Evolutionary conservation across 140 eudicot genomes (phyloP).

Genomic region (Oenanthe javanica): DNA sequence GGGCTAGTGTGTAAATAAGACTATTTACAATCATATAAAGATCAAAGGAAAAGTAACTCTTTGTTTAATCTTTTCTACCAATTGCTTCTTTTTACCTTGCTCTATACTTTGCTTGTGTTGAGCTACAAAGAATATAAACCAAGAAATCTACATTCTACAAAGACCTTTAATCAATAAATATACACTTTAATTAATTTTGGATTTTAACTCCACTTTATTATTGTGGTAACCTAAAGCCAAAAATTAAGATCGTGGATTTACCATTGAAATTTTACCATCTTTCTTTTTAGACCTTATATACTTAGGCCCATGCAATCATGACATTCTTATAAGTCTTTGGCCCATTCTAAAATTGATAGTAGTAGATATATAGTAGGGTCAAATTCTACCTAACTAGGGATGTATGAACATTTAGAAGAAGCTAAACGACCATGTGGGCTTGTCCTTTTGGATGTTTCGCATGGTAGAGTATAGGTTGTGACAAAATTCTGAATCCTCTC

Average conservation of each 20-base stretch:
- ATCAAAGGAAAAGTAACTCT: background rate
- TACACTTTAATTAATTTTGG: background rate
- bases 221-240: constrained; percentile 17
- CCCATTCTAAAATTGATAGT: background rate
- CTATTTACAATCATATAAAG: constrained; percentile 2
- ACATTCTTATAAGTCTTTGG: background rate
- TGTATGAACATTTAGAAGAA: background rate
- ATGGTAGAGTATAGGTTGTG: too few species aligned
- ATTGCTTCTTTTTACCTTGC: constrained; percentile 16
- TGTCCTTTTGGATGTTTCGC: background rate
- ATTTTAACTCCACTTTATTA: constrained; percentile 11
- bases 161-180: constrained; percentile 7
- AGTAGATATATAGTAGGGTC: constrained; percentile 11
- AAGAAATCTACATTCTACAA: constrained; percentile 6
- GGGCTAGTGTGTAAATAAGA: constrained; percentile 31
- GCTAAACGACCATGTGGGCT: constrained; percentile 12
- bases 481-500: too few species aligned
- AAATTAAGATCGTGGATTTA: background rate
- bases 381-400: background rate
- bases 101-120: constrained; percentile 44
- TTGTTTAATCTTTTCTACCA: constrained; percentile 26
- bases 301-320: constrained; percentile 2
- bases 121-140: constrained; percentile 48
- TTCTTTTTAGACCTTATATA: background rate
- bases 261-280: background rate